These are phyloP conservation scores for Penicillium fimorum DNA, from an alignment of 495 filamentous ascomycete species.

Conservation along the genomic window DNA sequence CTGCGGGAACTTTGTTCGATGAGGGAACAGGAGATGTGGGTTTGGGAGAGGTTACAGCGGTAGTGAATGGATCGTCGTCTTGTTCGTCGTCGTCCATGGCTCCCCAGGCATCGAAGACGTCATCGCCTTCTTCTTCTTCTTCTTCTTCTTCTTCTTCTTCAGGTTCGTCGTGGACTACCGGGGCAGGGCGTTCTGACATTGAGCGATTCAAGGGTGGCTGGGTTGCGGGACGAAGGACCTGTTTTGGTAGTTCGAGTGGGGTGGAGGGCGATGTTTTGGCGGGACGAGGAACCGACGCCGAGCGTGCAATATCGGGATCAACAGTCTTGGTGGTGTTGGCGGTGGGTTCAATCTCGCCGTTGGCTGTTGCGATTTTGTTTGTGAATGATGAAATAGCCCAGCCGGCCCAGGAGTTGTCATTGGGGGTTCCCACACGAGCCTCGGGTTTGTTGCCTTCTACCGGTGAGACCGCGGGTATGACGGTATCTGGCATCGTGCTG, in stretches of 20 bases:
- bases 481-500: constrained; percentile 76
- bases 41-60: constrained; percentile 36
- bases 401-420: constrained; percentile 79
- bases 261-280: constrained; percentile 52
- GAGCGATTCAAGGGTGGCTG: constrained; percentile 40
- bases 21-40: constrained; percentile 32
- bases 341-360: constrained; percentile 74
- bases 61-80: constrained; percentile 49
- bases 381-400: constrained; percentile 99
- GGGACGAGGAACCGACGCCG: constrained; percentile 47
- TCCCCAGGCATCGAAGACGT: constrained; percentile 66
- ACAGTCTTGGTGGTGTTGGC: constrained; percentile 30
- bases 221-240: constrained; percentile 38
- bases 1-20: constrained; percentile 32
- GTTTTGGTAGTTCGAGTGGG: constrained; percentile 37
- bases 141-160: constrained; percentile 49
- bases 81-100: constrained; percentile 63
- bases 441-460: constrained; percentile 42
- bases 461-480: constrained; percentile 49
- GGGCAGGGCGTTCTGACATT: constrained; percentile 41
- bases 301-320: constrained; percentile 36
- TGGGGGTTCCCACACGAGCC: constrained; percentile 72
- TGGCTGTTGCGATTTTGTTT: constrained; percentile 80
- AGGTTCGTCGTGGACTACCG: constrained; percentile 37
- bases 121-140: constrained; percentile 53